phyloP scores from a whole-genome alignment of 2,329 filamentous ascomycete genomes.

The Harringtonia aguacate region DNA sequence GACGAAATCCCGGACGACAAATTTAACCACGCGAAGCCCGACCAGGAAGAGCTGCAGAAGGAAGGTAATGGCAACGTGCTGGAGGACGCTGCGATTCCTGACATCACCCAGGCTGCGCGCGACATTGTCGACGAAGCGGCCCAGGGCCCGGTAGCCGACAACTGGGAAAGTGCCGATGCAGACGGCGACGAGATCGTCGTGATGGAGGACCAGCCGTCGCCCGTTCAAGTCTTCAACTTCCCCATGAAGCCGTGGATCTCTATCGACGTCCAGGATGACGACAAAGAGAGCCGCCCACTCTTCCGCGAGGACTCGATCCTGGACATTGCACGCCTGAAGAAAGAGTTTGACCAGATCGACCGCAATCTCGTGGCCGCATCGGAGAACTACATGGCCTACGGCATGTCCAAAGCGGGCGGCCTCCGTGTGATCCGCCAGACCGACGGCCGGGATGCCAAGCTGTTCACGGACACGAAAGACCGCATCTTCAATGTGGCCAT shows the following conservation, averaged over 20 bases:
- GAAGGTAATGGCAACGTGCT: slow-evolving; percentile 40
- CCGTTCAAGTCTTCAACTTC: slow-evolving; percentile 84
- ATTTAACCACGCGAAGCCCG: slow-evolving; percentile 39
- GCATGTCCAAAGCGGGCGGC: slow-evolving; percentile 85
- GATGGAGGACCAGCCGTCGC: slow-evolving; percentile 52
- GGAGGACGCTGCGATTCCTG: slow-evolving; percentile 33
- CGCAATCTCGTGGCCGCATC: slow-evolving; percentile 85
- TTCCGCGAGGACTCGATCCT: slow-evolving; percentile 76
- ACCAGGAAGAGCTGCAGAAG: slow-evolving; percentile 43
- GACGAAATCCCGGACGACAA: slow-evolving; percentile 35
- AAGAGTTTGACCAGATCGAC: slow-evolving; percentile 96
- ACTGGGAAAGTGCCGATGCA: slow-evolving; percentile 80
- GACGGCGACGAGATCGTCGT: slow-evolving; percentile 51
- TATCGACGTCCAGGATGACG: slow-evolving; percentile 58
- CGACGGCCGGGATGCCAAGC: slow-evolving; percentile 80
- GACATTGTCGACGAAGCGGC: slow-evolving; percentile 45
- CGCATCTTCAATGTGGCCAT: slow-evolving; percentile 91
- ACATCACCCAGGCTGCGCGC: slow-evolving; percentile 37
- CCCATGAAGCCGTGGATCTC: slow-evolving; percentile 95
- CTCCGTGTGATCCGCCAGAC: slow-evolving; percentile 91
- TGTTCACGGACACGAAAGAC: slow-evolving; percentile 85
- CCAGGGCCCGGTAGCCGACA: slow-evolving; percentile 61
- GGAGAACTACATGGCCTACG: slow-evolving; percentile 86
- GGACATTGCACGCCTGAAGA: slow-evolving; percentile 90
- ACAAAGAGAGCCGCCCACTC: slow-evolving; percentile 43